Evolutionary conservation across 2,329 filamentous ascomycete genomes (phyloP), one percentile per base, ranked within the genome.

Genomic region (Exophiala mesophila): DNA sequence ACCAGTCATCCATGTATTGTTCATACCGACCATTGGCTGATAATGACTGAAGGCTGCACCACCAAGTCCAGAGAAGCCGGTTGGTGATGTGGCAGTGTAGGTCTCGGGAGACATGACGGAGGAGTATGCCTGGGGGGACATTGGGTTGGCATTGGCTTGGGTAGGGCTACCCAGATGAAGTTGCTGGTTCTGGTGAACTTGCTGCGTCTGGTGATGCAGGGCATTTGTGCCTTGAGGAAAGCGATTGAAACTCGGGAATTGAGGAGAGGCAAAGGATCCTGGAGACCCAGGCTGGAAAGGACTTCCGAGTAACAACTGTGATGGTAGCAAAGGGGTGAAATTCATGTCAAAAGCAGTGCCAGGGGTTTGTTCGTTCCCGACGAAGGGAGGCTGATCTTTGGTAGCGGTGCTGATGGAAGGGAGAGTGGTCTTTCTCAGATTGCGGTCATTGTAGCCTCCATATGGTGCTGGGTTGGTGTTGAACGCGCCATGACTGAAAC

Each of bases 221-320:
- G 63, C 61, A 48, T 57, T 59, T 54, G 72, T 74, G 53, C 75
- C 71, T 55, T 81, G 78, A 57, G 88, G 78, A 67, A 92, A 94
- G 50, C 74, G 79, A 46, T 82, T 78, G 63, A 92, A 82, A 62
- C 77, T 88, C 64, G 92, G 83, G 66, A 96, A 98, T 63, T 96
- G 89, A 28, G 89, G 85, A 54, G 85, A 95, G 49, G 83, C 81
- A 67, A 96, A 97, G 26, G 86, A 83, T 23, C 84, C 86, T 3
- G 90, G 90, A 4, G 87, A 95, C 30, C 89, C 92, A 10, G 92
- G 88, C 68, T 97, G 92, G 69, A 97, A 97, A 13, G 92, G 92
- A 66, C 88, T 96, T 35, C 92, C 92, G 37, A 97, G 83, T 18
- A 98, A 80, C 57, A 98, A 74, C 68, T 96, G 88, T 23, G 90